phyloP scores from a whole-genome alignment of 192 early-diverging fungal species.

The Linnemannia hyalina region DNA sequence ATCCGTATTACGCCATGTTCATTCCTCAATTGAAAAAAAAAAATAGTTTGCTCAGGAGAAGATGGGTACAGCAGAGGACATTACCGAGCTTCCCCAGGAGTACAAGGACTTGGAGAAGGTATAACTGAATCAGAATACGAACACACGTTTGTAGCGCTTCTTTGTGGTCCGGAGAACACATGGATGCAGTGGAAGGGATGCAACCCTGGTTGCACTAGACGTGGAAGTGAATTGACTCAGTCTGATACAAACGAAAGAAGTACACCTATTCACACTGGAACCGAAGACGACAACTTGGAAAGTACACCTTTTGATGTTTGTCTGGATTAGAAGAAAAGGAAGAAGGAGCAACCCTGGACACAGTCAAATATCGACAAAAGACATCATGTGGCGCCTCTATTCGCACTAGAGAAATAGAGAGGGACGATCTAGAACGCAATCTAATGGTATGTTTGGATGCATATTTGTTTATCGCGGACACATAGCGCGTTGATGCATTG shows the following conservation, averaged over 20 bases:
- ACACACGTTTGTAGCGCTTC: background rate
- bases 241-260: too few relatives aligned
- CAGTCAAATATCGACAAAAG: too few relatives aligned
- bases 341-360: too few relatives aligned
- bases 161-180: background rate
- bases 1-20: background rate
- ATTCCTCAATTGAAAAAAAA: background rate
- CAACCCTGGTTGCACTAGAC: too few relatives aligned
- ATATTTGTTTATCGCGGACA: background rate
- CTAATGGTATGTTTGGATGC: background rate
- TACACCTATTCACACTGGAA: too few relatives aligned
- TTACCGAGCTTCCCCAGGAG: conserved; percentile 94
- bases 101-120: conserved; percentile 94
- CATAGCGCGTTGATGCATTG: conserved; percentile 83
- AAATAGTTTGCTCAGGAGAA: conserved; percentile 90
- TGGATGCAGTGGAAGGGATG: too few relatives aligned
- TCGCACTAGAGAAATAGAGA: too few relatives aligned
- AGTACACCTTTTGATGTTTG: too few relatives aligned
- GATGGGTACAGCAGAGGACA: conserved; percentile 82
- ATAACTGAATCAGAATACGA: conserved; percentile 6
- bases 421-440: background rate
- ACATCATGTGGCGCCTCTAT: too few relatives aligned
- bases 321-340: too few relatives aligned
- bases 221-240: too few relatives aligned
- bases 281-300: too few relatives aligned